Conservation (phyloP, 192 early-diverging fungal genomes). For the Funneliformis geosporum region DNA sequence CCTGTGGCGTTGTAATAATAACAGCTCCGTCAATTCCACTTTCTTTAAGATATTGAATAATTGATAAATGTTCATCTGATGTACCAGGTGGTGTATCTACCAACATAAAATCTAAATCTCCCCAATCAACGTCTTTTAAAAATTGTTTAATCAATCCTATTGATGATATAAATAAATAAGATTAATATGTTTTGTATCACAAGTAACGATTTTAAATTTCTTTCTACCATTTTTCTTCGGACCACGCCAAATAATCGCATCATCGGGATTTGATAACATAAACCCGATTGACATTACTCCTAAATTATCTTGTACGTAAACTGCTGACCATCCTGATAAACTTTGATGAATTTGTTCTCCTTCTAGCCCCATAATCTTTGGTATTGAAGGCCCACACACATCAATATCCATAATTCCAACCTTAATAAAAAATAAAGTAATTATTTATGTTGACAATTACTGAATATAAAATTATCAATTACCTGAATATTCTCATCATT, state of each 20-base stretch:
- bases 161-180: background rate
- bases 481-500: constrained; percentile 49
- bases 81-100: constrained; percentile 98
- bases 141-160: constrained; percentile 92
- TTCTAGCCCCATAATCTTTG: constrained; percentile 87
- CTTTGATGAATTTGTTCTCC: constrained; percentile 82
- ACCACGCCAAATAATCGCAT: constrained; percentile 94
- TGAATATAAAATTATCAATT: background rate
- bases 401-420: constrained; percentile 96
- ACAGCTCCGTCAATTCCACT: constrained; percentile 85
- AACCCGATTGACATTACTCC: constrained; percentile 94
- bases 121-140: constrained; percentile 94
- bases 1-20: constrained; percentile 94
- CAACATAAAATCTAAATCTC: constrained; percentile 84
- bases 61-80: constrained; percentile 93
- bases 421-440: background rate
- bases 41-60: constrained; percentile 75
- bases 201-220: background rate
- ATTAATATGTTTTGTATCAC: background rate
- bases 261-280: constrained; percentile 81
- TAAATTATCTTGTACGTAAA: constrained; percentile 78
- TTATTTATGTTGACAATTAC: background rate
- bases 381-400: constrained; percentile 94
- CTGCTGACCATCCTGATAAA: constrained; percentile 77
- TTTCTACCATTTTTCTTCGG: constrained; percentile 83